Base-by-base conservation (phyloP, 2,329 filamentous ascomycete species). In the Beauveria bassiana region DNA sequence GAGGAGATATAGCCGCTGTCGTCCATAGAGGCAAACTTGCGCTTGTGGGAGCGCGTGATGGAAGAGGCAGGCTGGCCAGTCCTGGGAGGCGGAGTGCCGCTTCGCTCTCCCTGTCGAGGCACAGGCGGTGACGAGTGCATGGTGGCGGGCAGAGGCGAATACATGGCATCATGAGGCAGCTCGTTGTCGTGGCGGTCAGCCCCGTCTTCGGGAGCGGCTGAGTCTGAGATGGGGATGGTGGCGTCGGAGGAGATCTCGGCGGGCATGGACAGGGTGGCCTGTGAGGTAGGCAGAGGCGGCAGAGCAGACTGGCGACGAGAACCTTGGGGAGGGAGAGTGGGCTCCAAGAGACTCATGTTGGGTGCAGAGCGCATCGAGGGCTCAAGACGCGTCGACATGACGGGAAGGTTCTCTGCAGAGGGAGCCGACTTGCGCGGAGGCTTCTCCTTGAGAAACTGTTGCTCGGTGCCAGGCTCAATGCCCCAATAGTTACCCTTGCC, bases 1-100 rank as follows among this genome's bases (percentile, higher is more conserved):
- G 93, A 97, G 1, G 95, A 98, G 72, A 96, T 96, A 74, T 98
- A 99, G 46, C 95, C 95, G 71, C 93, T 98, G 74, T 99, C 95
- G 69, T 84, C 91, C 79, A 96, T 88, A 14, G 89, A 88, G 34
- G 84, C 84, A 68, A 89, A 85, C 73, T 91, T 93, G 66, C 89
- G 87, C 75, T 90, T 91, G 66, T 88, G 86, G 45, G 86, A 84
- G 57, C 85, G 86, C 56, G 79, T 77, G 49, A 81, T 81, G n/a
- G 89, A 89, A 22, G 87, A 87, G 45, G 81, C 77, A 43, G 81
- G 78, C 52, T 85, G 81, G 61, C 83, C 81, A 45, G 82, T 81
- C 55, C 83, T 81, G 26, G 89, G 87, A 38, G 92, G 91, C 20
- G 93, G 91, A 7, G 93, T 96, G 64, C 87, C 87, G 68, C 86